phyloP scores from a whole-genome alignment of 106 monocot species.

The Acanthochlamys bracteata region DNA sequence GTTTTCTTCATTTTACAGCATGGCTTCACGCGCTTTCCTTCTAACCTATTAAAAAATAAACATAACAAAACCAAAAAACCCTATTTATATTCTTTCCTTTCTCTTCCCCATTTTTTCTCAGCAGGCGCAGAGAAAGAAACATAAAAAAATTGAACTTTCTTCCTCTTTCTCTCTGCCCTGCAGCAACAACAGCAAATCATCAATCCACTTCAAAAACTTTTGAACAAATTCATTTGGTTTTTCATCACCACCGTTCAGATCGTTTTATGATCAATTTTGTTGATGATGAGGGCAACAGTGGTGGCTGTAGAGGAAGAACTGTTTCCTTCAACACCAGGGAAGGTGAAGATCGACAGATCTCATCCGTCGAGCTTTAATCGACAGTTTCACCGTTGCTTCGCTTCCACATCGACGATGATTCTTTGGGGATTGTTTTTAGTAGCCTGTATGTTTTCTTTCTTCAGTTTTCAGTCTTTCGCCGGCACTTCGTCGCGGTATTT shows the following conservation, averaged over 20 bases:
- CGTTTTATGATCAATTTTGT: not conserved
- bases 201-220: not conserved
- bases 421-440: slow-evolving; percentile 30
- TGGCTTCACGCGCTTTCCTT: too few relatives aligned
- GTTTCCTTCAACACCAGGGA: slow-evolving; percentile 41
- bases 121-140: slow-evolving; percentile 1
- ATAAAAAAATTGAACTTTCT: too few relatives aligned
- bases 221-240: not conserved
- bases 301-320: slow-evolving; percentile 8
- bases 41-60: too few relatives aligned
- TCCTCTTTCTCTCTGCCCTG: not conserved
- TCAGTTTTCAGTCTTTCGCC: slow-evolving; percentile 26
- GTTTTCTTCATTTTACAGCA: too few relatives aligned
- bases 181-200: not conserved
- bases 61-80: too few relatives aligned
- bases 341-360: slow-evolving; percentile 33
- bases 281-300: not conserved
- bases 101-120: not conserved
- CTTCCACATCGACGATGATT: slow-evolving; percentile 33
- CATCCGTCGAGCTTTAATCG: slow-evolving; percentile 15
- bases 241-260: not conserved
- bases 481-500: slow-evolving; percentile 21
- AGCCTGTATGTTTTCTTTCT: slow-evolving; percentile 30
- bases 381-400: slow-evolving; percentile 41
- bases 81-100: slow-evolving; percentile 4